Evolutionary conservation across 2,329 filamentous ascomycete species (phyloP).

Genomic region (Colletotrichum incanum): DNA sequence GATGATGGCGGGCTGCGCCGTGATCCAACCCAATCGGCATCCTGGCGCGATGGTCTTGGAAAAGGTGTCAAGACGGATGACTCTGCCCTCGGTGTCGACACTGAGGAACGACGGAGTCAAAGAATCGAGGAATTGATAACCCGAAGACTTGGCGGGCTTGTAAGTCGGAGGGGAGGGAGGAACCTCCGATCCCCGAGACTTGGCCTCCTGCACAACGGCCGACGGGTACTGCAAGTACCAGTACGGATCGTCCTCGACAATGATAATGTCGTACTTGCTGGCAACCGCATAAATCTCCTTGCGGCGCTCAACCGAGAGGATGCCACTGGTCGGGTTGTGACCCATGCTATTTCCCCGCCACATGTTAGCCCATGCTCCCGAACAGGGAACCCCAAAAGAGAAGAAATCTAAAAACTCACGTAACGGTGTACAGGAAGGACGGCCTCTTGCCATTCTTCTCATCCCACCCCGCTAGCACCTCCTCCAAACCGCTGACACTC

Average conservation of each 20-base stretch:
- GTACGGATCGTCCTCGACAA: constrained; percentile 95
- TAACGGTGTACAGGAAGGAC: constrained; percentile 91
- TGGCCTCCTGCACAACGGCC: constrained; percentile 68
- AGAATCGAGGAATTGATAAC: constrained; percentile 85
- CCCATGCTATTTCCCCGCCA: constrained; percentile 60
- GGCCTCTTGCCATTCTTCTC: constrained; percentile 80
- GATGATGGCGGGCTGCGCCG: constrained; percentile 83
- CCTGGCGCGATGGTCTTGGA: constrained; percentile 94
- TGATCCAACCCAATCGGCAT: constrained; percentile 92
- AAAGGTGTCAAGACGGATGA: constrained; percentile 92
- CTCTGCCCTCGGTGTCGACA: constrained; percentile 87
- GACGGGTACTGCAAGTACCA: constrained; percentile 94
- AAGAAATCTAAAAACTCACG: constrained; percentile 68
- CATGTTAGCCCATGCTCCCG: constrained; percentile 42
- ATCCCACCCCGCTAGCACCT: constrained; percentile 90
- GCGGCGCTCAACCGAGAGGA: constrained; percentile 80
- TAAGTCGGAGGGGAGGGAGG: constrained; percentile 47
- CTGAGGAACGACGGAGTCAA: constrained; percentile 87
- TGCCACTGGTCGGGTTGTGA: constrained; percentile 88
- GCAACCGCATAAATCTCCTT: constrained; percentile 86
- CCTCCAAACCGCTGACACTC: constrained; percentile 79
- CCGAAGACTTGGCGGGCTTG: constrained; percentile 62
- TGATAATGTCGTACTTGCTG: constrained; percentile 88
- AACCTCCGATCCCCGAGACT: constrained; percentile 58
- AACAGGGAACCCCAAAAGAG: background rate